Evolutionary conservation across 2,329 filamentous ascomycete species (phyloP), one percentile per base, ranked within the genome.

Genomic region (Xylariaceae sp.): DNA sequence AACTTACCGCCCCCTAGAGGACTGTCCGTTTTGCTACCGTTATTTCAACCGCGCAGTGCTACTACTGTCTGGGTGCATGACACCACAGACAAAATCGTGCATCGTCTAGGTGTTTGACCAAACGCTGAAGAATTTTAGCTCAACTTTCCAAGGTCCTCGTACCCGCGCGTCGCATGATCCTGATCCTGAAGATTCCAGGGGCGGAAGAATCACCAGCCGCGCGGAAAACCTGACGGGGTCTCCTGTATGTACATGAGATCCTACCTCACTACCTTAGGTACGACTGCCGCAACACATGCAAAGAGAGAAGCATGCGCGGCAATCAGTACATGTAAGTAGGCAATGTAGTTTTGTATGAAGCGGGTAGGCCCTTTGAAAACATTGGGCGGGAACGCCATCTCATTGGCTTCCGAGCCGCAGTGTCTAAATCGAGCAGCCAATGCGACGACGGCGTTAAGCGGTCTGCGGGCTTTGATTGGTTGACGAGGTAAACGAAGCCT

Each of bases 141-240:
- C 12, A 12, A 11, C 14, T 31, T 31, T 7, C 33, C 21, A n/a
- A n/a, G n/a, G n/a, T n/a, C n/a, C n/a, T n/a, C n/a, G n/a, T n/a
- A n/a, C n/a, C n/a, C n/a, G n/a, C 23, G 29, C 16, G 16, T 28
- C 23, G 39, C 48, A 52, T 21, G 48, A 29, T 45, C 49, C 31
- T 39, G 16, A 29, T n/a, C n/a, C n/a, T n/a, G n/a, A 28, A 17
- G 29, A 23, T n/a, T 37, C 24, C 26, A 33, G 16, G 28, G 28
- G 16, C 51, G 41, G 45, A 55, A 54, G 40, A 46, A 37, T 5
- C 28, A 50, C 19, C 26, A 59, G 46, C 56, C 56, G 56, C 56
- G 56, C 56, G 56, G 51, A 59, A 47, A 59, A 43, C 45, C 36
- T 11, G 51, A 28, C 28, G 36, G 37, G 37, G 40, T n/a, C 16